Evolutionary conservation across 2,329 filamentous ascomycete species (phyloP).

Genomic region (Diaporthe nobilis): DNA sequence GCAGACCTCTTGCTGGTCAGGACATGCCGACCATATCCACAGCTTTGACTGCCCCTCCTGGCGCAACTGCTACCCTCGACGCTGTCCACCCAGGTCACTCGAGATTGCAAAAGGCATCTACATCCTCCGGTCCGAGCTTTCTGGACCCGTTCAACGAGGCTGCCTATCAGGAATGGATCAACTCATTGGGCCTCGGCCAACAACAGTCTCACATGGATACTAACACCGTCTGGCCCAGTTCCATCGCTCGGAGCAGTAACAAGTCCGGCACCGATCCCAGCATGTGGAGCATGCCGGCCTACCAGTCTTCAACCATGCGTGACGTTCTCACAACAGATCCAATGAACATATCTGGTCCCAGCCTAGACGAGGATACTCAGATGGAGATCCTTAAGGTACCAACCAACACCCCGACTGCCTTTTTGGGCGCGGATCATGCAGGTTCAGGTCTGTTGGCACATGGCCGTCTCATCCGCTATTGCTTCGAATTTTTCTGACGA

Average conservation of each 20-base stretch:
- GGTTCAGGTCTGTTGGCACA: constrained; percentile 36
- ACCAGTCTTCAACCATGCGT: constrained; percentile 45
- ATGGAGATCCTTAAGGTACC: constrained; percentile 54
- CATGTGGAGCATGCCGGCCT: constrained; percentile 63
- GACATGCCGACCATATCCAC: constrained; percentile 21
- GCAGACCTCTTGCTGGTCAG: constrained; percentile 47
- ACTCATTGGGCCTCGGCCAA: constrained; percentile 37
- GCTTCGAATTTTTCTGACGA: neutral
- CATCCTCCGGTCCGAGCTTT: constrained; percentile 43
- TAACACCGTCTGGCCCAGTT: constrained; percentile 41
- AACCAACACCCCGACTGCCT: constrained; percentile 58
- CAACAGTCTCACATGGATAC: constrained; percentile 31
- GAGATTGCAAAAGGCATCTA: constrained; percentile 29
- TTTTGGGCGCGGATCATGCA: constrained; percentile 1
- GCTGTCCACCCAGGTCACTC: neutral
- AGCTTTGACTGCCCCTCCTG: constrained; percentile 17
- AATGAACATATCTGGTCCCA: constrained; percentile 49
- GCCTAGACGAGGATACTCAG: constrained; percentile 53
- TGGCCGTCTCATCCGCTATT: neutral
- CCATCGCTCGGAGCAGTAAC: constrained; percentile 30
- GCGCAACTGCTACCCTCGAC: neutral
- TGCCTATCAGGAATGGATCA: constrained; percentile 47
- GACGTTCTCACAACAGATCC: constrained; percentile 43
- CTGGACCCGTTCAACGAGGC: constrained; percentile 48
- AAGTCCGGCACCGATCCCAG: constrained; percentile 56